Base-by-base conservation (phyloP, 2,329 filamentous ascomycete genomes). In the Pseudophaeomoniella oleicola region DNA sequence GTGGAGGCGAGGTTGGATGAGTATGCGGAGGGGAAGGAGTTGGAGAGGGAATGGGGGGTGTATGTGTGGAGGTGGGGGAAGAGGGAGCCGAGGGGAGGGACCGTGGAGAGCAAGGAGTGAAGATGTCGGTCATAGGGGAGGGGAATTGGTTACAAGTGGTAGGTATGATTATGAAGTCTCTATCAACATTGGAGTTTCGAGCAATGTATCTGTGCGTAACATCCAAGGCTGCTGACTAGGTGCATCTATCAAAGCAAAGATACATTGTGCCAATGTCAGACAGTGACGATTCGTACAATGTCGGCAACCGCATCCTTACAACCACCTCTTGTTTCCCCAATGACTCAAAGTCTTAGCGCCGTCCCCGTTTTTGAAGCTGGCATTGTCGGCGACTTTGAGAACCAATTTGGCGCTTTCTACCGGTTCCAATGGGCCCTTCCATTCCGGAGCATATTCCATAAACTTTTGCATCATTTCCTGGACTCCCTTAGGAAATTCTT, bases 321-420 rank as follows among this genome's bases (percentile, higher is more conserved):
- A 32, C 69, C 69, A 74, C 37, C 64, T 57, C 51, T 69, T 65
- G 42, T 58, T 69, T 3, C 71, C 68, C 38, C 59, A 46, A 22
- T 78, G 71, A 17, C 68, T 71, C 1, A 76, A 42, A 44, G 71
- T 73, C 0, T 54, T 50, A 2, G 73, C 72, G 2, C 58, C 69
- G 44, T 64, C 44, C 0, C 63, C 65, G 29, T 49, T 55, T 33
- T 65, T 61, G 5, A 73, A 50, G 17, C 57, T 69, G 2, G 58
- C 50, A 19, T 51, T 55, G 4, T 63, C 47, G 19, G 52, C 46
- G 2, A 57, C 45, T 5, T 47, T 39, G 18, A 55, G 36, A 30
- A 59, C 46, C 16, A 37, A 38, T 19, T 41, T 42, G 15, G 62
- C 53, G 2, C 64, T 58, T 4, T 59, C 49, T 27, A 60, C 52